phyloP scores from a whole-genome alignment of 208 protist genomes.

The Wallacemonas rigidus region DNA sequence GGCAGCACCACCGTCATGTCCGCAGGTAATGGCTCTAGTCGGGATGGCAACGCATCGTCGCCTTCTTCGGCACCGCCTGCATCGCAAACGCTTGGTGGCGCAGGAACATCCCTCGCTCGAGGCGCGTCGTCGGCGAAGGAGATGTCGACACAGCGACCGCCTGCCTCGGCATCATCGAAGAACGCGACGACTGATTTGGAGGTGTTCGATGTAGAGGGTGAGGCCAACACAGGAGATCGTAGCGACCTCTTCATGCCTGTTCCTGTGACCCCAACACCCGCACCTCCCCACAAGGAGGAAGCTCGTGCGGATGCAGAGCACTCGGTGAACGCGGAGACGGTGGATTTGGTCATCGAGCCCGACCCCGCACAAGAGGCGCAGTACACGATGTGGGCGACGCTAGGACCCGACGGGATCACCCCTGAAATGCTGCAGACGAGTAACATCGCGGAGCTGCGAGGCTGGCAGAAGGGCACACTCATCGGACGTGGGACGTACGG shows the following conservation, averaged over 20 bases:
- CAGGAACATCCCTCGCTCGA: too few relatives aligned
- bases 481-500: slow-evolving; percentile 92
- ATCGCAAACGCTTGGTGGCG: not conserved
- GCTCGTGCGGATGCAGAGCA: slow-evolving; percentile 22
- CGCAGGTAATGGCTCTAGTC: not conserved
- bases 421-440: slow-evolving; percentile 89
- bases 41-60: not conserved
- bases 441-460: slow-evolving; percentile 60
- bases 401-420: slow-evolving; percentile 70
- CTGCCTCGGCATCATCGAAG: too few relatives aligned
- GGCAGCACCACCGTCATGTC: slow-evolving; percentile 2
- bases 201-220: slow-evolving; percentile 3
- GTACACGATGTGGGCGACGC: slow-evolving; percentile 75
- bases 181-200: not conserved
- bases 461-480: slow-evolving; percentile 79
- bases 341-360: slow-evolving; percentile 29
- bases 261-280: not conserved
- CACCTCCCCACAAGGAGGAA: slow-evolving; percentile 4
- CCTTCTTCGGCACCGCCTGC: not conserved
- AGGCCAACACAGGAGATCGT: not conserved
- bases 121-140: too few relatives aligned
- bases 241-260: slow-evolving; percentile 9
- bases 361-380: slow-evolving; percentile 78
- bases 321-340: not conserved
- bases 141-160: too few relatives aligned